Conservation (phyloP, 345 rosid species). For the Ceriops decandra region DNA sequence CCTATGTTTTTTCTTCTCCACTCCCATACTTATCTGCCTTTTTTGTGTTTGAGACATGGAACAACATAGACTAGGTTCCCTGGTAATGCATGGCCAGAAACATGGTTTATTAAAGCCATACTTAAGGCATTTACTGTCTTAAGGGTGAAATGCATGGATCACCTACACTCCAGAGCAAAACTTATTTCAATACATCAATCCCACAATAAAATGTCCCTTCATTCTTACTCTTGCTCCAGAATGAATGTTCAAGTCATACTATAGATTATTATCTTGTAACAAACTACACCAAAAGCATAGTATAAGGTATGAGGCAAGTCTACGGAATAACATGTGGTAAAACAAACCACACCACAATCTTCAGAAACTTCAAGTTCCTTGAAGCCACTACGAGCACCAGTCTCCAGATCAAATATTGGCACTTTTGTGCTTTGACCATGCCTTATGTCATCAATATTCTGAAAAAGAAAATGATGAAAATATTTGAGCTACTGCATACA, state of each 20-base stretch:
- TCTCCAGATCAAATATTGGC: conserved; percentile 83
- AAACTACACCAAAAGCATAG: neutral
- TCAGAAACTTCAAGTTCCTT: conserved; percentile 93
- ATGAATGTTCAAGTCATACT: neutral
- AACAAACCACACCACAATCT: conserved; percentile 92
- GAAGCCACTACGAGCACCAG: conserved; percentile 80
- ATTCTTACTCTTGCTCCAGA: too few relatives aligned
- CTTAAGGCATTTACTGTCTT: too few relatives aligned
- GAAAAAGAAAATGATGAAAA: conserved; percentile 28
- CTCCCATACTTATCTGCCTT: too few relatives aligned
- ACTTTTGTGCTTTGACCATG: conserved; percentile 69
- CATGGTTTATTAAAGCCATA: too few relatives aligned
- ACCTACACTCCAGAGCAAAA: too few relatives aligned
- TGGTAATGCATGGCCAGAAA: too few relatives aligned
- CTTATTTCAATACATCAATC: too few relatives aligned
- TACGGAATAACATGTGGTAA: conserved; percentile 13
- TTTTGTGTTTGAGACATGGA: too few relatives aligned
- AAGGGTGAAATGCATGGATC: too few relatives aligned
- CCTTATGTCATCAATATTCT: conserved; percentile 77
- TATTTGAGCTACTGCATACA: neutral
- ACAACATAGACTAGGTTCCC: too few relatives aligned
- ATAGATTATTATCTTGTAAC: conserved; percentile 2
- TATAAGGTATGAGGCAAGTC: conserved; percentile 8
- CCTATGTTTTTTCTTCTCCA: too few relatives aligned
- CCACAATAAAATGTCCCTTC: too few relatives aligned